These are phyloP conservation scores for Xylariaceae sp. DNA, from an alignment of 2,329 filamentous ascomycete species.

Conservation along the genomic window DNA sequence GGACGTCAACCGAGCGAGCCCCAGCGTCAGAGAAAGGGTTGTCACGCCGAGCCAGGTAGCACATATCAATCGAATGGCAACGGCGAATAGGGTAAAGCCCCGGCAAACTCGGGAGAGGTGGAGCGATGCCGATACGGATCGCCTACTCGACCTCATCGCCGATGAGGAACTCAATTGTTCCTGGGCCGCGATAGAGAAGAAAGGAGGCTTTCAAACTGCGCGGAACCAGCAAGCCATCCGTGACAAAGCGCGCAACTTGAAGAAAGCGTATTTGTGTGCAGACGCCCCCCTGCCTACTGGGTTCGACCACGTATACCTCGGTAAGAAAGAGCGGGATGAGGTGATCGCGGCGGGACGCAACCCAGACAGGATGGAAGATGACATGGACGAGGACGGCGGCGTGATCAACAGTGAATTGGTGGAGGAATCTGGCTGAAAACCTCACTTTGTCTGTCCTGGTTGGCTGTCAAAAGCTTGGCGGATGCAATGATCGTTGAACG, in stretches of 20 bases:
- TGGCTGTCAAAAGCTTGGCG: background rate
- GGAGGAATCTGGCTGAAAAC: background rate
- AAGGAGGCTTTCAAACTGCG: slow-evolving; percentile 36
- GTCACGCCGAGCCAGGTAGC: slow-evolving; percentile 20
- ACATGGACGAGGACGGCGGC: slow-evolving; percentile 37
- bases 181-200: slow-evolving; percentile 36
- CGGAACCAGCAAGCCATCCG: slow-evolving; percentile 52
- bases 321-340: slow-evolving; percentile 43
- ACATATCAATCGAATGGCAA: slow-evolving; percentile 17
- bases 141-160: slow-evolving; percentile 40
- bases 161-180: slow-evolving; percentile 32
- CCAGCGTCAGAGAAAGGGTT: slow-evolving; percentile 14
- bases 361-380: slow-evolving; percentile 42
- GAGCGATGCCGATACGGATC: slow-evolving; percentile 37
- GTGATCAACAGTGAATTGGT: slow-evolving; percentile 34
- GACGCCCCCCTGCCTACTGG: slow-evolving; percentile 41
- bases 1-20: slow-evolving; percentile 6
- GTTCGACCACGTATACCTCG: slow-evolving; percentile 47
- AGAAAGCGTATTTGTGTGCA: slow-evolving; percentile 45
- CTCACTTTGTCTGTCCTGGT: background rate
- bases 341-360: slow-evolving; percentile 43
- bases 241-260: slow-evolving; percentile 53
- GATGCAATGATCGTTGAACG: background rate
- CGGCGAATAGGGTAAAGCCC: slow-evolving; percentile 10
- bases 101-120: slow-evolving; percentile 36